A percentile compares a stretch with the other conserved stretches of the same genome.
Evolutionary conservation across 352 stramenopile genomes (phyloP).

Genomic region (Thalassiosira livingstoniorum): DNA sequence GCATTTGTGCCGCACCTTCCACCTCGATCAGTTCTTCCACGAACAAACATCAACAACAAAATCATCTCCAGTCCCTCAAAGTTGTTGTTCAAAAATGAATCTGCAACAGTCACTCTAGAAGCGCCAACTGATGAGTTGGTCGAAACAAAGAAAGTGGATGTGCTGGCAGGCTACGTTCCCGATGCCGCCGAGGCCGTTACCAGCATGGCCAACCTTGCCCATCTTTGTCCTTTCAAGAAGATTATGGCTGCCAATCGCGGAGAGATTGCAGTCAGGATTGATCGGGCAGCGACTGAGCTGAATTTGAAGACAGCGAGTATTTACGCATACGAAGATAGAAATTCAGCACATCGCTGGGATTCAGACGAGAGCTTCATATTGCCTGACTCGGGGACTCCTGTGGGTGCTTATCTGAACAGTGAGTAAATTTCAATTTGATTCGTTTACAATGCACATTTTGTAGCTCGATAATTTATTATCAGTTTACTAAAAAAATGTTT

Average conservation of each 20-base stretch:
- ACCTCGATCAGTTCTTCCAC: constrained; percentile 2
- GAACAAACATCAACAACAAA: not conserved
- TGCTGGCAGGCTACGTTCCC: not conserved
- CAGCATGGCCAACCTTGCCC: not conserved
- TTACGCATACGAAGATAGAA: constrained; percentile 92
- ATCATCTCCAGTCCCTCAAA: not conserved
- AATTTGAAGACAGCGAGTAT: constrained; percentile 77
- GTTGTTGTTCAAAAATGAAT: not conserved
- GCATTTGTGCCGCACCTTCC: constrained; percentile 11
- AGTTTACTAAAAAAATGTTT: no score
- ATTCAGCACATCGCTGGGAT: constrained; percentile 92
- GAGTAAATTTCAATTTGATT: no score
- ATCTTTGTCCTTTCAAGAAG: constrained; percentile 90
- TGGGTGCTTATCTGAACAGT: constrained; percentile 93
- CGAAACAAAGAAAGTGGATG: not conserved
- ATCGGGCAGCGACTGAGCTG: constrained; percentile 92
- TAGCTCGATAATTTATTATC: no score
- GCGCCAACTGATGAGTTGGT: not conserved
- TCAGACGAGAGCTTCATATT: constrained; percentile 94
- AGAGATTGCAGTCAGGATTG: constrained; percentile 97
- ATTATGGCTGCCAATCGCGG: constrained; percentile 97
- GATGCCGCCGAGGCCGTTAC: not conserved
- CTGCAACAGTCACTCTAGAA: not conserved
- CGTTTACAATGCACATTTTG: no score
- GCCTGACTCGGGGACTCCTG: constrained; percentile 89